A percentile compares a stretch with the other conserved stretches of the same genome.
These are phyloP conservation scores for Staphylotrichum longicolle DNA, from an alignment of 495 filamentous ascomycete species.

Conservation along the genomic window DNA sequence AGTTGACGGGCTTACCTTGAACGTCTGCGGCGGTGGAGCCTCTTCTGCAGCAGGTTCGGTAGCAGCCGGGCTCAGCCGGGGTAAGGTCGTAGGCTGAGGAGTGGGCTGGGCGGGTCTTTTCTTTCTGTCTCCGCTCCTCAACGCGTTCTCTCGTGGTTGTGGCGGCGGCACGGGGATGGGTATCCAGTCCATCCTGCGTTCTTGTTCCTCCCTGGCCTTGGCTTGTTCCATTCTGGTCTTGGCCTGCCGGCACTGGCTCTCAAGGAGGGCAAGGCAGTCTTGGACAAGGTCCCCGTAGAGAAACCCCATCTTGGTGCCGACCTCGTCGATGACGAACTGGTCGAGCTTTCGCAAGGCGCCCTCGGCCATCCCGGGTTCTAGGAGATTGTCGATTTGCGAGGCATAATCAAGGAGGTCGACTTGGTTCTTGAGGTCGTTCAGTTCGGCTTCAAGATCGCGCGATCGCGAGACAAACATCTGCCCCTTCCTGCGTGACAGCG, in stretches of 20 bases:
- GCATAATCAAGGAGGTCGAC: slow-evolving; percentile 37
- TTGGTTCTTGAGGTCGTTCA: slow-evolving; percentile 31
- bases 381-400: slow-evolving; percentile 37
- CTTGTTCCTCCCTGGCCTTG: not conserved
- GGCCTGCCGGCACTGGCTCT: slow-evolving; percentile 20
- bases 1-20: slow-evolving; percentile 30
- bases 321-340: slow-evolving; percentile 34
- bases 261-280: slow-evolving; percentile 31
- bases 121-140: slow-evolving; percentile 34
- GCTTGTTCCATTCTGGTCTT: slow-evolving; percentile 19
- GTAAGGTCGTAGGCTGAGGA: slow-evolving; percentile 33
- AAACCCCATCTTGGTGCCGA: slow-evolving; percentile 36
- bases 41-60: not conserved
- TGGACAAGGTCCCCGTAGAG: slow-evolving; percentile 39
- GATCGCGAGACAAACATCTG: slow-evolving; percentile 32
- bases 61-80: not conserved
- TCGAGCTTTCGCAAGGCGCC: slow-evolving; percentile 35
- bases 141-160: slow-evolving; percentile 18
- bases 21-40: slow-evolving; percentile 8
- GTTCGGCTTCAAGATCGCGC: slow-evolving; percentile 28
- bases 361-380: slow-evolving; percentile 36
- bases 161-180: slow-evolving; percentile 8
- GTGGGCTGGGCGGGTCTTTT: slow-evolving; percentile 39
- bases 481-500: slow-evolving; percentile 29
- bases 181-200: not conserved